These are phyloP conservation scores for Panicum virgatum DNA, from an alignment of 202 grass and related monocot species.

Conservation along the genomic window DNA sequence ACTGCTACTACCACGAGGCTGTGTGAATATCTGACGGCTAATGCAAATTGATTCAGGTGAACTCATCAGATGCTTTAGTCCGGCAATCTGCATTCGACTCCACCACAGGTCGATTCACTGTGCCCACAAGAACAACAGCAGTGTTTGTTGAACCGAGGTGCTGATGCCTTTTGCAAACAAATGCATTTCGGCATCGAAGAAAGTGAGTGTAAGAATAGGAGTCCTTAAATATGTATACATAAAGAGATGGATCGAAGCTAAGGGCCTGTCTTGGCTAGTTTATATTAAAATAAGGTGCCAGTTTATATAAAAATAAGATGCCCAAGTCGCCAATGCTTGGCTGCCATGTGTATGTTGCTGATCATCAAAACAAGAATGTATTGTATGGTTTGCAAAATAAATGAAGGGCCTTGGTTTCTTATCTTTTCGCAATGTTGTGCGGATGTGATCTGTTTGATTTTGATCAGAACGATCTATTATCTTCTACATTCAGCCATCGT, in stretches of 20 bases:
- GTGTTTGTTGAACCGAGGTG: slow-evolving; percentile 61
- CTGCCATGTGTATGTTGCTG: neutral
- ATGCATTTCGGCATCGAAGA: neutral
- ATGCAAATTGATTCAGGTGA: slow-evolving; percentile 51
- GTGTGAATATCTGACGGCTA: slow-evolving; percentile 8
- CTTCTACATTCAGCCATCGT: too few species aligned
- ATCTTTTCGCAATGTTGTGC: neutral
- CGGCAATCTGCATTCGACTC: slow-evolving; percentile 50
- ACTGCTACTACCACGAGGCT: neutral
- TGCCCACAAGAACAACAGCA: slow-evolving; percentile 60
- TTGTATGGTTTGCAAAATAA: neutral
- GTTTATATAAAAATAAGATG: too few species aligned
- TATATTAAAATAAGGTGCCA: slow-evolving; percentile 7
- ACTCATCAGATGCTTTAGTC: slow-evolving; percentile 61
- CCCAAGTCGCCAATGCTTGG: neutral
- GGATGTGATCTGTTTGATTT: neutral
- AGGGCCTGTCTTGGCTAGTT: neutral
- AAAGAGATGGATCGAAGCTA: slow-evolving; percentile 12
- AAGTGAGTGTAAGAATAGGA: slow-evolving; percentile 13
- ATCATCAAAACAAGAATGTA: neutral
- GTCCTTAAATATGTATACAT: neutral
- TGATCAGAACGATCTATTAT: too few species aligned
- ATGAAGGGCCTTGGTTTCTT: neutral
- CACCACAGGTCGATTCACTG: slow-evolving; percentile 42
- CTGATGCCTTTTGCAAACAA: neutral